Base-by-base conservation (phyloP, 2,329 filamentous ascomycete genomes). In the Diaporthe humulicola region DNA sequence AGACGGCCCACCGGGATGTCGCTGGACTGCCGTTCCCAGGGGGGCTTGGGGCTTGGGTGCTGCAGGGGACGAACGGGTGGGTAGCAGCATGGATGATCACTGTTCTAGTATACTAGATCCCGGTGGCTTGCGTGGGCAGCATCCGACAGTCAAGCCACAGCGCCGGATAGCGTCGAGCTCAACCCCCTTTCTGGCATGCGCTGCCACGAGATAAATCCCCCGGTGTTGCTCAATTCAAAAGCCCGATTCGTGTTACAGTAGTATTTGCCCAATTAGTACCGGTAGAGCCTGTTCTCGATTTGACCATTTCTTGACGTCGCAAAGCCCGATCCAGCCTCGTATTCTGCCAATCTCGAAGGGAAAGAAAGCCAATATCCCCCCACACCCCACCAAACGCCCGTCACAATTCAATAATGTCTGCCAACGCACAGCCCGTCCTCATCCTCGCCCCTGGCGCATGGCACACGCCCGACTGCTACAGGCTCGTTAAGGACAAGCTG, bases 361-460 rank as follows among this genome's bases (percentile, higher is more conserved):
- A 36, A 67, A 64, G 9, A 25, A 52, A 40, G 33, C 33, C 33
- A 69, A 40, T 54, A 69, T 67, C 45, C 2, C 33, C 33, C 64
- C 64, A 69, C 33, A 69, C 48, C 33, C 33, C 33, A 38, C 64
- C 38, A 48, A 69, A 54, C 48, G n/a, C 48, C 48, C n/a, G 33
- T 15, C 64, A 17, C 33, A 54, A 67, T 48, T 48, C 40, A 66
- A 72, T 36, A 36, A 73, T 70, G 70, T 61, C 73, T 64, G 48
- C 73, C 28, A 54, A 48, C 28, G 36, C 40, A 33, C 33, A 56
- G 17, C 78, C 78, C 58, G 81, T 76, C 58, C 79, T 83, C 54
- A 78, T 85, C 52, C 79, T 85, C 60, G 81, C 79, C 10, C 82
- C 82, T 1, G 84, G 83, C 10, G 83, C 83, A 19, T 85, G 84